Percentiles rank a stretch among this genome's conserved stretches.
Evolutionary conservation across 1,139 yeast genomes (phyloP).

Genomic region (Saccharomyces hybrid): DNA sequence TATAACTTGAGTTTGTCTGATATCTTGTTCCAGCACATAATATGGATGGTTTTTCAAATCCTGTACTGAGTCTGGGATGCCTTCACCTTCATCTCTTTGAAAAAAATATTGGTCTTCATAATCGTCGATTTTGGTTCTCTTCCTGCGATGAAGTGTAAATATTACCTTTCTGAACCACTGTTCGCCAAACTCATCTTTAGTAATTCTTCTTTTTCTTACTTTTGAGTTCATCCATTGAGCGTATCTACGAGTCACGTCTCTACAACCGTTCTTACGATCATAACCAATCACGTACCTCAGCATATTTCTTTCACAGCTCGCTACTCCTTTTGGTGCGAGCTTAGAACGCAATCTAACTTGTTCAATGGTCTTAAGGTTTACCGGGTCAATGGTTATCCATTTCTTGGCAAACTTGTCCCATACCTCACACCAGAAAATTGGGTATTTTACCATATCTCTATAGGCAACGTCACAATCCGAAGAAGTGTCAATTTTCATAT

Average conservation of each 20-base stretch:
- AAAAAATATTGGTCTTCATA: conserved; percentile 66
- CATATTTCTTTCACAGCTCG: conserved; percentile 50
- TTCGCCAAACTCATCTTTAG: conserved; percentile 47
- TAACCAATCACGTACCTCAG: conserved; percentile 71
- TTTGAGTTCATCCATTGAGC: conserved; percentile 64
- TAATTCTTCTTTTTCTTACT: conserved; percentile 67
- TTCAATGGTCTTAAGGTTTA: conserved; percentile 58
- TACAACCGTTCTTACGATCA: conserved; percentile 54
- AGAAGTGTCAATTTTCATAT: conserved; percentile 20
- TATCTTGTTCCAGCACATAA: conserved; percentile 72
- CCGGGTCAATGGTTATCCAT: conserved; percentile 87
- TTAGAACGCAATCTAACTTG: conserved; percentile 53
- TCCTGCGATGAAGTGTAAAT: conserved; percentile 26
- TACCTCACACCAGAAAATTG: conserved; percentile 89
- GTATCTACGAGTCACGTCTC: conserved; percentile 84
- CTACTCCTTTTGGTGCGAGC: conserved; percentile 65
- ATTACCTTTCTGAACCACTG: conserved; percentile 51
- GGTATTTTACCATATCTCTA: conserved; percentile 37
- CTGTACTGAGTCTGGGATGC: conserved; percentile 75
- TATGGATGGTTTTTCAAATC: conserved; percentile 86
- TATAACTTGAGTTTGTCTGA: conserved; percentile 64
- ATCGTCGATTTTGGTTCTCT: conserved; percentile 47
- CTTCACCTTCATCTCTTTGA: conserved; percentile 64
- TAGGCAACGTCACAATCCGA: not conserved
- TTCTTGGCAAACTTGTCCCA: conserved; percentile 68